Base-by-base conservation (phyloP, 2,329 filamentous ascomycete species). In the Monilinia laxa region DNA sequence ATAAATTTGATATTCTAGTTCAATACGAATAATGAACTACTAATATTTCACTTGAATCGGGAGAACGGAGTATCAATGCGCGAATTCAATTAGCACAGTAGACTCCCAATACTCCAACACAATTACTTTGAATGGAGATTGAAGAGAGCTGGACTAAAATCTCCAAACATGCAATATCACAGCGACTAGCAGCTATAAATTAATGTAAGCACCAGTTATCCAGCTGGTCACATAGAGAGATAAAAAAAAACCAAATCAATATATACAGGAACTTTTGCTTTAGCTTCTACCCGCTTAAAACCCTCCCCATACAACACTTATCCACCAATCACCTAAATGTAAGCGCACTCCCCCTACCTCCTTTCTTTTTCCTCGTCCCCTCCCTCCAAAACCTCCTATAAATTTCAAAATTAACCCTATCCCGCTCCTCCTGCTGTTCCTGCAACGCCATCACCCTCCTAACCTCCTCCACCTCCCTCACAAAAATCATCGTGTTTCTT, bases 341-440 rank as follows among this genome's bases (percentile, higher is more conserved):
- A n/a, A 49, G 6, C 45, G 1, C 25, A 40, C 16, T 18, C 20
- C 38, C 12, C 1, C 18, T 23, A 28, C 4, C 20, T 20, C 12
- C 7, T 49, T 14, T n/a, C 23, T 2, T 4, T 9, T 0, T n/a
- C n/a, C 6, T n/a, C 23, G 0, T 9, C 23, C 47, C 23, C 6
- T 40, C 31, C 18, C n/a, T 49, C 52, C 62, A 64, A 56, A 64
- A 64, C 52, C n/a, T 56, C 7, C 14, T 64, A 35, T 35, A 56
- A n/a, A 64, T 47, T 4, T 56, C 52, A 64, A 64, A 64, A 49
- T 55, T 56, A 4, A 56, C 25, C 16, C 54, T 25, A 56, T 64
- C 62, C 52, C 62, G 56, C 62, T 64, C 62, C 40, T 64, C 52
- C 35, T 14, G 6, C 45, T 20, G 45, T n/a, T 54, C 28, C 62